These are phyloP conservation scores for Colletotrichum australisinense DNA, from an alignment of 2,329 filamentous ascomycete species.

Conservation along the genomic window DNA sequence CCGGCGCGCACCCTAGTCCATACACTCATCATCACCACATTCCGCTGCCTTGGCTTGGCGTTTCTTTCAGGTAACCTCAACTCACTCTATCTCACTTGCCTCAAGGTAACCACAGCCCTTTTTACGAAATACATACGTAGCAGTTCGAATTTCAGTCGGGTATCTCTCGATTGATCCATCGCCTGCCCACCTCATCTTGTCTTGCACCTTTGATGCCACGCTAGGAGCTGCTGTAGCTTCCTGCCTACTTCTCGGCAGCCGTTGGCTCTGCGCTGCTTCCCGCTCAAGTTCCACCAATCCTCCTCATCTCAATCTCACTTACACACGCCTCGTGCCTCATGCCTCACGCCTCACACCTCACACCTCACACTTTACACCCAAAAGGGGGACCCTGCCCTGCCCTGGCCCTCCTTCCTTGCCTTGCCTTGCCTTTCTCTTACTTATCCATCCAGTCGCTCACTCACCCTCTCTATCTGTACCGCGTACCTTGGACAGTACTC, in stretches of 20 bases:
- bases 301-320: background rate
- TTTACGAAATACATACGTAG: no score
- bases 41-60: background rate
- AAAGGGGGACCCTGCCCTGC: background rate
- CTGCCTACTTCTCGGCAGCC: background rate
- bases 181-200: background rate
- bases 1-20: background rate
- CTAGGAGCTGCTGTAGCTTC: background rate
- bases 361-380: background rate
- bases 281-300: constrained; percentile 5
- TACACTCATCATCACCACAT: background rate
- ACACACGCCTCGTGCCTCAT: background rate
- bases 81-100: background rate
- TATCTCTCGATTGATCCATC: no score
- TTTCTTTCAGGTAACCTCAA: background rate
- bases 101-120: background rate
- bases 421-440: background rate
- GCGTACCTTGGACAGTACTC: no score
- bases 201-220: background rate
- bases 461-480: no score
- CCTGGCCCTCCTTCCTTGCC: background rate
- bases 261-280: background rate
- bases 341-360: no score
- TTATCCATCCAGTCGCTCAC: background rate
- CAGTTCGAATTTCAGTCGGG: no score